Evolutionary conservation across 192 early-diverging fungal genomes (phyloP).

Genomic region (Backusella luteola): DNA sequence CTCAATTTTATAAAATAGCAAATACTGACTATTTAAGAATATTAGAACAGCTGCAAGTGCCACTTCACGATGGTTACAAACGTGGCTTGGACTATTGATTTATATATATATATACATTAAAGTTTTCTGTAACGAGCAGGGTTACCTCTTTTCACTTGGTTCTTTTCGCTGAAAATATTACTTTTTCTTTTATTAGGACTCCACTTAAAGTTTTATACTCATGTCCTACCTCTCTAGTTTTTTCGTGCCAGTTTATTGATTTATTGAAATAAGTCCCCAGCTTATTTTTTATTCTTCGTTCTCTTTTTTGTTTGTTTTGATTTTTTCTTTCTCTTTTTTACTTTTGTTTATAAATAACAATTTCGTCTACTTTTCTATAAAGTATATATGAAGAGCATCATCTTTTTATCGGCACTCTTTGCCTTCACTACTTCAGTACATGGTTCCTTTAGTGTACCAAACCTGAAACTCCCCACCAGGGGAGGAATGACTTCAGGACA

Average conservation of each 20-base stretch:
- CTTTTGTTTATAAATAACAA: neutral
- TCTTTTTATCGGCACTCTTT: neutral
- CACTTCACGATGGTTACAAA: too few species aligned
- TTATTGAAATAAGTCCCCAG: neutral
- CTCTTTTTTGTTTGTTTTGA: neutral
- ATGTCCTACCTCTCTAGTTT: constrained; percentile 3
- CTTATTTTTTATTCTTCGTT: neutral
- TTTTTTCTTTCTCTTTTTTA: neutral
- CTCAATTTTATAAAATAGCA: too few species aligned
- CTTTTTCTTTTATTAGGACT: constrained; percentile 6
- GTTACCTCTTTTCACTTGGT: neutral
- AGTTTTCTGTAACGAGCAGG: too few species aligned
- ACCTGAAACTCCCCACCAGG: constrained; percentile 16
- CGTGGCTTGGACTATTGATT: too few species aligned
- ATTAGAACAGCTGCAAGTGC: too few species aligned
- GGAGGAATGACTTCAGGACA: constrained; percentile 26
- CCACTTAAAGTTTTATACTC: neutral
- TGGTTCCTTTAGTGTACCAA: constrained; percentile 23
- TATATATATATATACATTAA: too few species aligned
- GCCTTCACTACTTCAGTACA: constrained; percentile 11
- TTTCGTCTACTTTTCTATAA: neutral
- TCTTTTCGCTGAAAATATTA: neutral
- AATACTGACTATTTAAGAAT: too few species aligned
- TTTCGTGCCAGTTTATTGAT: neutral
- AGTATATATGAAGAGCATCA: neutral